These are phyloP conservation scores for Mucor plumbeus DNA, from an alignment of 371 early-diverging fungal genomes.

Conservation along the genomic window DNA sequence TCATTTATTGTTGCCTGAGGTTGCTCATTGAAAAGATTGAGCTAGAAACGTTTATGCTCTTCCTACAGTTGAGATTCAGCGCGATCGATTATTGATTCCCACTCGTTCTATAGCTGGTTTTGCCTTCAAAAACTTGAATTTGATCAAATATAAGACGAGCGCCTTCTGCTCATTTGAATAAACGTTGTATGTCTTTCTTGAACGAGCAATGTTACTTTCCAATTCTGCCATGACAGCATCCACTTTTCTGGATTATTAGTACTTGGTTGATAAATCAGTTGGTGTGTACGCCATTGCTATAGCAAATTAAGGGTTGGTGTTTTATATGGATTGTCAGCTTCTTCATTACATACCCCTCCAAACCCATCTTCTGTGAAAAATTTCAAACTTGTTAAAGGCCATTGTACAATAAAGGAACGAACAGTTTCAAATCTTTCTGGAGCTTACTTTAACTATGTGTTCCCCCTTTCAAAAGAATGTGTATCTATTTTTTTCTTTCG, in stretches of 20 bases:
- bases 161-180: conserved; percentile 14
- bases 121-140: conserved; percentile 8
- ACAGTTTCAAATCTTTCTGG: no score
- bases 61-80: conserved; percentile 14
- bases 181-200: conserved; percentile 3
- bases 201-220: neutral
- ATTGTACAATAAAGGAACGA: no score
- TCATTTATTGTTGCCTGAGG: conserved; percentile 16
- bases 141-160: conserved; percentile 18
- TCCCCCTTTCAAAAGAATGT: no score
- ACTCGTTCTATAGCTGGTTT: no score
- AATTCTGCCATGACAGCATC: neutral
- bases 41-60: conserved; percentile 11
- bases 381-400: no score
- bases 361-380: no score
- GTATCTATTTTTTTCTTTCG: no score
- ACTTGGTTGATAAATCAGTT: neutral
- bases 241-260: neutral
- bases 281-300: neutral
- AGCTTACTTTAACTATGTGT: no score
- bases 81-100: no score
- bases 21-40: no score
- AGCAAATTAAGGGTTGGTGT: neutral
- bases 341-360: neutral
- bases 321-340: conserved; percentile 1